Conservation (phyloP, 1,284 basidiomycete genomes). For the Ustilago crameri region DNA sequence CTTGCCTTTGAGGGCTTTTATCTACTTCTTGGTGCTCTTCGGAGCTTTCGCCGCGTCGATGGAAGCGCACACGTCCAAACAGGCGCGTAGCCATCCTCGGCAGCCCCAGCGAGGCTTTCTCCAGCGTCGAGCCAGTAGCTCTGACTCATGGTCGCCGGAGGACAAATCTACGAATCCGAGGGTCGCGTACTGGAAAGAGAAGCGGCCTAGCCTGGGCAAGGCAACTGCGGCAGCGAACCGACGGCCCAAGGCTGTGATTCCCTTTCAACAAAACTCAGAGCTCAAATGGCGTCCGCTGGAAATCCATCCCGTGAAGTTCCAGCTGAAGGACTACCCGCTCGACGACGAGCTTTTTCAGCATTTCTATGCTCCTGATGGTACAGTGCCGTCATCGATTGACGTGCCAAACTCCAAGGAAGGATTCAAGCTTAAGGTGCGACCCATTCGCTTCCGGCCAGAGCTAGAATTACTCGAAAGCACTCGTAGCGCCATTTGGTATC, state of each 20-base stretch:
- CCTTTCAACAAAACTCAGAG: neutral
- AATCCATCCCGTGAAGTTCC: neutral
- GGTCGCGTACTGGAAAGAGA: constrained; percentile 1
- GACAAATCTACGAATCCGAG: no score
- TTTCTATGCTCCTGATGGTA: constrained; percentile 1
- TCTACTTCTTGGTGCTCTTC: no score
- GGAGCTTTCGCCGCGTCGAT: no score
- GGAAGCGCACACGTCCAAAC: no score
- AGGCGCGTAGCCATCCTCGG: no score
- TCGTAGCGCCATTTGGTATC: neutral
- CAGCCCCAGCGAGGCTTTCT: no score
- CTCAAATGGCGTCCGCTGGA: constrained; percentile 1
- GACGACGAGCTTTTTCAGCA: neutral
- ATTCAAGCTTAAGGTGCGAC: neutral
- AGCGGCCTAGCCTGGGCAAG: neutral
- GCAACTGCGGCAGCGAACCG: neutral
- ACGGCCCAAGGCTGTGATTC: neutral
- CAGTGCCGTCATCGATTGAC: neutral
- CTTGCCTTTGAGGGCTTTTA: no score
- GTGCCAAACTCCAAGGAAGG: neutral
- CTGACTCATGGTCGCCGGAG: no score
- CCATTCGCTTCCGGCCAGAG: neutral
- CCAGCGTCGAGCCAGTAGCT: no score
- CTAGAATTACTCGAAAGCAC: neutral
- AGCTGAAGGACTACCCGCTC: constrained; percentile 1